These are phyloP conservation scores for Phytophthora palmivora DNA, from an alignment of 352 stramenopile genomes.

Conservation along the genomic window DNA sequence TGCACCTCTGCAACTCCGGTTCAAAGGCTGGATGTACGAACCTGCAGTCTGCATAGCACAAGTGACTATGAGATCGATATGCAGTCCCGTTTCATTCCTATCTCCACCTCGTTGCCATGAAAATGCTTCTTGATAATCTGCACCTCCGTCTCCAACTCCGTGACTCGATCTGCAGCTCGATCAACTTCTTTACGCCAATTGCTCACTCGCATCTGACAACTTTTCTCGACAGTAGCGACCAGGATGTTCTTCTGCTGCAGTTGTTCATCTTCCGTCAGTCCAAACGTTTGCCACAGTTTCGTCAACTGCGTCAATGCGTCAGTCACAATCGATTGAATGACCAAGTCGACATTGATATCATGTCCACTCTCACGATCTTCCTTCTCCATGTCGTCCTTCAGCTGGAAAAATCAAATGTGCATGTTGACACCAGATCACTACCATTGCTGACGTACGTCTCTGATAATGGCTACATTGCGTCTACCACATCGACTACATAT, in stretches of 20 bases:
- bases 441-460: slow-evolving; percentile 9
- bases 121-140: slow-evolving; percentile 41
- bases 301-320: slow-evolving; percentile 30
- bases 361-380: not conserved
- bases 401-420: no score
- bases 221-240: slow-evolving; percentile 30
- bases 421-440: slow-evolving; percentile 28
- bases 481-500: slow-evolving; percentile 4
- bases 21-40: slow-evolving; percentile 21
- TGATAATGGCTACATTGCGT: slow-evolving; percentile 37
- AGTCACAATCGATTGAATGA: slow-evolving; percentile 3
- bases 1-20: slow-evolving; percentile 19
- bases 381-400: not conserved
- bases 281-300: slow-evolving; percentile 45
- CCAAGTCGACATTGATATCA: slow-evolving; percentile 4
- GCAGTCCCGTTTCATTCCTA: not conserved
- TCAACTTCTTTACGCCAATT: slow-evolving; percentile 29
- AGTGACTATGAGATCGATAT: not conserved
- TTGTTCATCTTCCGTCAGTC: slow-evolving; percentile 38
- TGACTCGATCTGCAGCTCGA: slow-evolving; percentile 8
- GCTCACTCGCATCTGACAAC: slow-evolving; percentile 14
- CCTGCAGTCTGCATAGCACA: slow-evolving; percentile 21
- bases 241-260: slow-evolving; percentile 36
- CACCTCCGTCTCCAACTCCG: slow-evolving; percentile 43
- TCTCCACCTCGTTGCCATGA: slow-evolving; percentile 17